Evolutionary conservation across 2,329 filamentous ascomycete species (phyloP).

Genomic region (Metarhizium humberi): DNA sequence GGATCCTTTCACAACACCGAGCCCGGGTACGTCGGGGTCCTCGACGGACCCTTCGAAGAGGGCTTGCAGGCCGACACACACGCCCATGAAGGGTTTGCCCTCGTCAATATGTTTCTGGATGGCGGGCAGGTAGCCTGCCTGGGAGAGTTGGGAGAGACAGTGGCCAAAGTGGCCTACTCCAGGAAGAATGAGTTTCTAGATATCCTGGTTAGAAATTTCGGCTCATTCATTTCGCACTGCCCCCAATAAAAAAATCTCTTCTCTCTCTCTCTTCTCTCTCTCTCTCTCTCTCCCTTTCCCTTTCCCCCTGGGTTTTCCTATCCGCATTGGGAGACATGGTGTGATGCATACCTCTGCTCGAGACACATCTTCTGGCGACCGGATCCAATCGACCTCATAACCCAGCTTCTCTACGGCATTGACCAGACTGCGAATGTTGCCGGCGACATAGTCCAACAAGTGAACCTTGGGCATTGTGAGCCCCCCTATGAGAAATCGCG

Average conservation of each 20-base stretch:
- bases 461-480: constrained; percentile 65
- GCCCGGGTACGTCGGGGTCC: constrained; percentile 58
- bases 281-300: no score
- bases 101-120: constrained; percentile 73
- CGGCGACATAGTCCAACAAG: constrained; percentile 82
- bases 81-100: constrained; percentile 97
- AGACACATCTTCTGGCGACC: constrained; percentile 70
- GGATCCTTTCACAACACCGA: constrained; percentile 62
- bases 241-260: no score
- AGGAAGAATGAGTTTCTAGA: constrained; percentile 83
- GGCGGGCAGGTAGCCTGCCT: constrained; percentile 75
- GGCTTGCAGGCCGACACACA: constrained; percentile 90
- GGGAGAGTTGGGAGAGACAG: constrained; percentile 75
- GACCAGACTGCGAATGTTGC: constrained; percentile 89
- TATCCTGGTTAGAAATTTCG: background rate
- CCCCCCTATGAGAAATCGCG: background rate
- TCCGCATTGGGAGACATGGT: no score
- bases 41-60: constrained; percentile 83
- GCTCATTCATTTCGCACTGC: no score
- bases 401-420: constrained; percentile 97
- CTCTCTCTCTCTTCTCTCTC: no score
- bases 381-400: constrained; percentile 88
- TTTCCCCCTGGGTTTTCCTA: no score
- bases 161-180: constrained; percentile 97
- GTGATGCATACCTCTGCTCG: constrained; percentile 60